Evolutionary conservation across 2,329 filamentous ascomycete species (phyloP), one percentile per base, ranked within the genome.

Genomic region (Xylogone sp.): DNA sequence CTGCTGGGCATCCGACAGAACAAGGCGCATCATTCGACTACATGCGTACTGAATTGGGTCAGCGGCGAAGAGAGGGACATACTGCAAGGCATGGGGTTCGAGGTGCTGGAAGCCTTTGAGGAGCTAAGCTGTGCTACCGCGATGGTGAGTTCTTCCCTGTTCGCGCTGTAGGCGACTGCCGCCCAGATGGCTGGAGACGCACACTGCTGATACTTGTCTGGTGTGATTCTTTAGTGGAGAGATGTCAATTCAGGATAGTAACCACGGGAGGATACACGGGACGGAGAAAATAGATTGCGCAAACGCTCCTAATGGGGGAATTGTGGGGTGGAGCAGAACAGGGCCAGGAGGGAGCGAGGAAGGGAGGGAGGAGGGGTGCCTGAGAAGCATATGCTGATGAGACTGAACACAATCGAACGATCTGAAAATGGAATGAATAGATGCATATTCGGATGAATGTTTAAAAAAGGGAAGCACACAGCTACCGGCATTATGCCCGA

Each of bases 51-150:
- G 56, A 84, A 87, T 64, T 66, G 62, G 62, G 62, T 66, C 20
- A 45, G 55, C 18, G 61, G 60, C 1, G 61, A 65, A 12, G 58
- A 63, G 53, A 58, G 62, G 49, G 89, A 94, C 66, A 83, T 85
- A 31, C 73, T 95, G 53, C 76, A 84, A 50, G 83, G 82, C 0
- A 90, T 95, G 86, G 90, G 90, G 1, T 95, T 95, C 64, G 83
- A 83, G 56, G 80, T 88, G 43, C 71, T 91, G 56, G 87, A 93
- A 69, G 85, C 79, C 42, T 95, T 91, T 67, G 90, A 96, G 62
- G 88, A 95, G 68, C 81, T 94, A 49, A 88, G 84, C 53, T 81
- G 78, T 57, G 82, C 87, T 19, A 71, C 73, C 2, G 78, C 81
- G 18, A 75, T 71, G 64, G 77, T 81, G 53, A 69, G 74, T 70